Evolutionary conservation across 2,329 filamentous ascomycete genomes (phyloP).

Genomic region (Colletotrichum australisinense): DNA sequence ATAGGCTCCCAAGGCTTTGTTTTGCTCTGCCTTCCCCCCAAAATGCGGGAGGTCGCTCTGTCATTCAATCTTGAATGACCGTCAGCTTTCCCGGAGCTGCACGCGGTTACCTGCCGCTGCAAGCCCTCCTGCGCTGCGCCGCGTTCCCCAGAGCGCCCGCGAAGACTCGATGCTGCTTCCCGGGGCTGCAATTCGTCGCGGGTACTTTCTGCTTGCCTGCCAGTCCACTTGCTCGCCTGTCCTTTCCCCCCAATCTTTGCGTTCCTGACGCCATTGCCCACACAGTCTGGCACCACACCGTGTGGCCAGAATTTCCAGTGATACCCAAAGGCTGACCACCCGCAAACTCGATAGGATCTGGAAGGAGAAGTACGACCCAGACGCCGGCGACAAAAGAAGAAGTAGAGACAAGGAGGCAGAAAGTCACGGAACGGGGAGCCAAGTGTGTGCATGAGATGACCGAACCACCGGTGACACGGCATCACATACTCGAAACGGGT

Average conservation of each 20-base stretch:
- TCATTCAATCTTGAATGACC: conserved; percentile 21
- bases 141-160: neutral
- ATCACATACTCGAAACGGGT: conserved; percentile 34
- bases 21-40: neutral
- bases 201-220: neutral
- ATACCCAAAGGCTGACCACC: conserved; percentile 19
- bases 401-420: conserved; percentile 27
- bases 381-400: conserved; percentile 54
- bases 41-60: conserved; percentile 26
- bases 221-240: no score
- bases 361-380: conserved; percentile 91
- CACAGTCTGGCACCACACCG: conserved; percentile 2
- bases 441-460: neutral
- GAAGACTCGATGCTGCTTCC: conserved; percentile 12
- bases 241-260: neutral
- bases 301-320: neutral
- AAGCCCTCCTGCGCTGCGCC: conserved; percentile 8
- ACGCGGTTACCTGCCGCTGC: conserved; percentile 12
- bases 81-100: conserved; percentile 15
- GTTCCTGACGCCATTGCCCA: conserved; percentile 9
- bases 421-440: neutral
- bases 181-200: neutral
- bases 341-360: conserved; percentile 77
- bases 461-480: conserved; percentile 19
- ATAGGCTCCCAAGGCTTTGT: conserved; percentile 46